A percentile compares a stretch with the other conserved stretches of the same genome.
These are phyloP conservation scores for Singerocomus inundabilis DNA, from an alignment of 1,284 basidiomycete species.

Conservation along the genomic window DNA sequence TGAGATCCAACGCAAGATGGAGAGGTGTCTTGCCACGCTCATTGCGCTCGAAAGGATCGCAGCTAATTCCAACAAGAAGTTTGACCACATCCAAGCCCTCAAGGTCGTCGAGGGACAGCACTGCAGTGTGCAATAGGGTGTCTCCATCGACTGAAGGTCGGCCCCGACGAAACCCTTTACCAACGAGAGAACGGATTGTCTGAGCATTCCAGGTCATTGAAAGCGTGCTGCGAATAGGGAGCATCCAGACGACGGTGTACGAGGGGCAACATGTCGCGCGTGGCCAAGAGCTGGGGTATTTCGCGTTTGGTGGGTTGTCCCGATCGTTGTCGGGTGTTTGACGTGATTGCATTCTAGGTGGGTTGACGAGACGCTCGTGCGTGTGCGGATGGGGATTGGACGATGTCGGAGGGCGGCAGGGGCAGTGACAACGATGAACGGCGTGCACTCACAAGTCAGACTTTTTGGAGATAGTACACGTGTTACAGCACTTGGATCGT, in stretches of 20 bases:
- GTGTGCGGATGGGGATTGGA: constrained; percentile 87
- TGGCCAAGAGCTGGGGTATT: constrained; percentile 91
- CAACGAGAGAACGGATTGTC: neutral
- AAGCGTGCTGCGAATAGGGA: constrained; percentile 48
- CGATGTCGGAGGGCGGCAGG: constrained; percentile 18
- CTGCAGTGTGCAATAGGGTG: too few relatives aligned
- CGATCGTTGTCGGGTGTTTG: neutral
- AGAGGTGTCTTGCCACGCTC: too few relatives aligned
- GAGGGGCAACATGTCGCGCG: constrained; percentile 79
- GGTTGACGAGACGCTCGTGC: constrained; percentile 91
- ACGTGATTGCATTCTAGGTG: constrained; percentile 48
- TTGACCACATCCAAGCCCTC: too few relatives aligned
- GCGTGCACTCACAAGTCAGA: constrained; percentile 13
- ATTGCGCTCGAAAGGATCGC: too few relatives aligned
- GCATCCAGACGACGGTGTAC: constrained; percentile 80
- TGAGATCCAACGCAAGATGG: too few relatives aligned
- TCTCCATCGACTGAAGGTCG: too few relatives aligned
- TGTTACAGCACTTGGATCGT: too few relatives aligned
- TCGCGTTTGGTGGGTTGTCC: constrained; percentile 76
- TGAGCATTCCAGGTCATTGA: neutral
- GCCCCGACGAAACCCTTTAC: neutral
- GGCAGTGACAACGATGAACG: neutral
- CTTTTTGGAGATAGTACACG: too few relatives aligned
- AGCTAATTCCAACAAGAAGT: too few relatives aligned
- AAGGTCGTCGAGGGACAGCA: too few relatives aligned